These are phyloP conservation scores for Rhizophora mangle DNA, from an alignment of 345 rosid genomes.

Conservation along the genomic window DNA sequence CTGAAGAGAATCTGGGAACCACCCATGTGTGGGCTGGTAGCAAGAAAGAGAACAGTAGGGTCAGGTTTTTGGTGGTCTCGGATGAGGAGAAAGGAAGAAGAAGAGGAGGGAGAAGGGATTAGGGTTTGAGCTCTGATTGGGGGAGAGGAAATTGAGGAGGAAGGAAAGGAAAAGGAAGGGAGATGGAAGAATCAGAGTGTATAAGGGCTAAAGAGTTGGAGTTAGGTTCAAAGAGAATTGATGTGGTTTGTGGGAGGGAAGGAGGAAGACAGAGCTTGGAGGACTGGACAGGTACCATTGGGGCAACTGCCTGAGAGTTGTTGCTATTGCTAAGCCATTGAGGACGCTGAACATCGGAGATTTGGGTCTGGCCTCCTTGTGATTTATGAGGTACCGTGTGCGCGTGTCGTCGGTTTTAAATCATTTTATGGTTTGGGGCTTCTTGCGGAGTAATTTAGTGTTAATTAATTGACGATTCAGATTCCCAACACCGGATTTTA, in stretches of 20 bases:
- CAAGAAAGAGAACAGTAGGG: constrained; percentile 48
- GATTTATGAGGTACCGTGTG: too few species aligned
- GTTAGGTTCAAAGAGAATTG: constrained; percentile 58
- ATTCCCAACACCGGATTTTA: too few species aligned
- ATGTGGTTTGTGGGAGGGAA: constrained; percentile 36
- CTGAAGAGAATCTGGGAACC: constrained; percentile 59
- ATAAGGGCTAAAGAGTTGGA: constrained; percentile 65
- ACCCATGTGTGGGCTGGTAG: constrained; percentile 50
- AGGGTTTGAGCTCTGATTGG: constrained; percentile 32
- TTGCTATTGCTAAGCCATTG: constrained; percentile 13
- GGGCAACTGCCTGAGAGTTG: constrained; percentile 3
- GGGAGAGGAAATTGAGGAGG: constrained; percentile 44
- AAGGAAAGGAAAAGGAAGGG: constrained; percentile 41
- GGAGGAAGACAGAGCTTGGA: constrained; percentile 44
- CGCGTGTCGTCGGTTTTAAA: too few species aligned
- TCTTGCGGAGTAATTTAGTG: too few species aligned
- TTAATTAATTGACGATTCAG: too few species aligned
- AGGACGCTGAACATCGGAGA: background rate
- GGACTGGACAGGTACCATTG: constrained; percentile 48
- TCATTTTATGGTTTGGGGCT: too few species aligned
- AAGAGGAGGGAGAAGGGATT: constrained; percentile 32
- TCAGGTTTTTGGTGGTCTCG: constrained; percentile 7
- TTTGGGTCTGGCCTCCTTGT: too few species aligned
- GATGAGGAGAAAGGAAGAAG: constrained; percentile 26
- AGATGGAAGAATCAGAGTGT: constrained; percentile 61